A percentile compares a stretch with the other conserved stretches of the same genome.
Evolutionary conservation across 2,329 filamentous ascomycete genomes (phyloP).

Genomic region (Blumeria hordei): DNA sequence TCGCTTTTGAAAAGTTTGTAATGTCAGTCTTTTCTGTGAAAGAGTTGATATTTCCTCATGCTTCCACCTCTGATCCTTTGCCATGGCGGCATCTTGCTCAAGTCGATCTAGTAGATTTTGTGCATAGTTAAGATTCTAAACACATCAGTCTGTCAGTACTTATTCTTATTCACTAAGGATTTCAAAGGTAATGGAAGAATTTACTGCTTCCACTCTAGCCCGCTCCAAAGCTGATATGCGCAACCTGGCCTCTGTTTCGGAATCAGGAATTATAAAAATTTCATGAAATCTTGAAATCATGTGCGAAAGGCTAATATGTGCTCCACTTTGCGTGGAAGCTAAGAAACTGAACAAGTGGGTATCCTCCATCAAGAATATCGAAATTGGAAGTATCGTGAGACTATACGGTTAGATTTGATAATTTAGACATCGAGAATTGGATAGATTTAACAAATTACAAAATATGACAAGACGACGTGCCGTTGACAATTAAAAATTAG

Average conservation of each 20-base stretch:
- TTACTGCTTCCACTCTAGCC: constrained; percentile 28
- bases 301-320: constrained; percentile 27
- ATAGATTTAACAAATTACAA: too few relatives aligned
- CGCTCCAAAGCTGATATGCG: constrained; percentile 42
- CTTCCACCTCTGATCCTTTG: constrained; percentile 32
- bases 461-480: too few relatives aligned
- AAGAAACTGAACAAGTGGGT: too few relatives aligned
- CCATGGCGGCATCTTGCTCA: constrained; percentile 39
- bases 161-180: background rate
- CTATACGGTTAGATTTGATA: too few relatives aligned
- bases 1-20: constrained; percentile 41
- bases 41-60: constrained; percentile 39
- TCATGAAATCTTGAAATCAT: constrained; percentile 42
- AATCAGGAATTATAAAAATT: constrained; percentile 35
- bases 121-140: constrained; percentile 48
- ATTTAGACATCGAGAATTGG: too few relatives aligned
- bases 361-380: too few relatives aligned
- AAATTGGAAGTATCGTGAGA: too few relatives aligned
- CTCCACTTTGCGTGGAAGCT: too few relatives aligned
- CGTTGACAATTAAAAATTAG: too few relatives aligned
- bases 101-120: constrained; percentile 42
- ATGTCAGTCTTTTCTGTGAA: constrained; percentile 35
- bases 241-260: constrained; percentile 31
- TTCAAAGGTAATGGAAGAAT: background rate
- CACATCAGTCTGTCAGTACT: background rate